These are phyloP conservation scores for Athelia sp. DNA, from an alignment of 1,284 basidiomycete species.

Conservation along the genomic window DNA sequence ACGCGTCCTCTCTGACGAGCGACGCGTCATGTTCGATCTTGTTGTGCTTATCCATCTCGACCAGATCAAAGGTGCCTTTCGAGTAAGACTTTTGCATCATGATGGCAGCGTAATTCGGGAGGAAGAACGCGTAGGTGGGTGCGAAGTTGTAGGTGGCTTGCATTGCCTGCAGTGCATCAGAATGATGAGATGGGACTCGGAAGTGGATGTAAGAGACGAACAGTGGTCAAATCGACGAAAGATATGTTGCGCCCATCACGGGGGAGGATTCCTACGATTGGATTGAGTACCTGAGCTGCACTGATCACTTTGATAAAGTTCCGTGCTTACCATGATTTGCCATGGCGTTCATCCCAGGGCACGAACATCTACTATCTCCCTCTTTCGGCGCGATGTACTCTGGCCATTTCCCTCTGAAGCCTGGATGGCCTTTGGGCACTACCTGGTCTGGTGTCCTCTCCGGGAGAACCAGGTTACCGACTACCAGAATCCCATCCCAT, in stretches of 20 bases:
- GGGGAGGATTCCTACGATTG: conserved; percentile 58
- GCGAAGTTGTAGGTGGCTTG: conserved; percentile 64
- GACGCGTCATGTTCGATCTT: conserved; percentile 78
- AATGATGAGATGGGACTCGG: too few species aligned
- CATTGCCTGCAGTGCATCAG: conserved; percentile 22
- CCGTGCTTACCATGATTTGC: conserved; percentile 70
- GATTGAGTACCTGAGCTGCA: too few species aligned
- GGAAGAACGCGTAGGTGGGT: conserved; percentile 58
- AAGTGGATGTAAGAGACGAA: too few species aligned
- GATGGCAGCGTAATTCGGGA: conserved; percentile 38
- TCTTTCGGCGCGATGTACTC: conserved; percentile 50
- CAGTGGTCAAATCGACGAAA: conserved; percentile 48
- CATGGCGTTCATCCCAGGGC: conserved; percentile 70
- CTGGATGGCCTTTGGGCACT: conserved; percentile 50
- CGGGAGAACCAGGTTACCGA: conserved; percentile 45
- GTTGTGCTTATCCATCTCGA: conserved; percentile 65
- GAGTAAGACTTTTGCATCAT: conserved; percentile 51
- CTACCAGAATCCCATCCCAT: not conserved
- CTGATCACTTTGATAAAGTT: too few species aligned
- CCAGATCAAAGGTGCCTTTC: conserved; percentile 56
- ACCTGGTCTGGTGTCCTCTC: conserved; percentile 46
- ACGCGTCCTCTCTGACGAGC: conserved; percentile 59
- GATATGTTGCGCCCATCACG: conserved; percentile 61
- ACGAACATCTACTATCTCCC: conserved; percentile 63
- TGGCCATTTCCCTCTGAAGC: conserved; percentile 64